Base-by-base conservation (phyloP, 192 early-diverging fungal genomes). In the Pilaira anomala region DNA sequence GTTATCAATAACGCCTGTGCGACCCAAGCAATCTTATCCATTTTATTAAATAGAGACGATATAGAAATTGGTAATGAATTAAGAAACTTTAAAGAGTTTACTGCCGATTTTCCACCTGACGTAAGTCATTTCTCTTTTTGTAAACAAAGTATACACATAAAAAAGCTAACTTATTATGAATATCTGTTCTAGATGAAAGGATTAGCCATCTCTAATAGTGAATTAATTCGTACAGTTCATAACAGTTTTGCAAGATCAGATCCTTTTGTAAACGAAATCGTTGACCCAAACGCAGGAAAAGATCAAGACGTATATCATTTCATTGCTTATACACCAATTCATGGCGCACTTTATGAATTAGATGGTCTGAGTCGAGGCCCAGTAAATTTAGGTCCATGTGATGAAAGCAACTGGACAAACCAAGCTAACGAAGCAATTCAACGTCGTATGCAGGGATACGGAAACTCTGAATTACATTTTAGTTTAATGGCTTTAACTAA, bases 1-100 rank as follows among this genome's bases (percentile, higher is more conserved):
- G 82, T 93, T 2, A 89, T 93, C 48, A 79, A 85, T 19, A 93
- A 93, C 75, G 91, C 91, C 0, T 93, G 91, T 55, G 91, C 91
- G 28, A 93, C 91, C 1, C 91, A 93, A 64, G 91, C 91, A 3
- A 92, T 93, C 58, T 67, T 93, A 14, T 86, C 87, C 1, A 81
- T 93, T 26, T 65, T 93, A 50, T 66, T 93, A 21, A 91, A 93
- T 66, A 71, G 75, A 18, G 73, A 77, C 41, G 73, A 75, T 24
- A 75, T 93, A 22, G 86, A 92, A n/a, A 73, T 93, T 45, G 90
- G 90, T 12, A 77, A 80, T 29, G 85, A 84, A 18, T 70, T 93
- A 40, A 58, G 19, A 2, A 80, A 87, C 40, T 91, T 92, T 51
- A 86, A 85, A 45, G 73, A 83, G 19, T 91, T 91, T 62, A 87